phyloP scores from a whole-genome alignment of 1,284 basidiomycete genomes.

The Sanghuangporus weigelae region DNA sequence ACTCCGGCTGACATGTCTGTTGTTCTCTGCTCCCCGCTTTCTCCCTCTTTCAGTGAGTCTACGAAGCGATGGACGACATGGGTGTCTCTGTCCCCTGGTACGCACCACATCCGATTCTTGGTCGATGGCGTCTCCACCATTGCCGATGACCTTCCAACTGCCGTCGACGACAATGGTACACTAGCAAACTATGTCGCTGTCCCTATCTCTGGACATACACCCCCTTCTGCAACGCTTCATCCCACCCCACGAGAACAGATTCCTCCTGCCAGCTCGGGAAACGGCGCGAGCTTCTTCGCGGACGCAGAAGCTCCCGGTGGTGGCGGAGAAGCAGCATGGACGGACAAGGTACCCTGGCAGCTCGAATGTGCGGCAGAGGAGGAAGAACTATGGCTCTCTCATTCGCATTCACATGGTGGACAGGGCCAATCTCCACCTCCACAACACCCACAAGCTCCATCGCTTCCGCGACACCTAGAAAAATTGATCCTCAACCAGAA shows the following conservation, averaged over 20 bases:
- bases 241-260: conserved; percentile 15
- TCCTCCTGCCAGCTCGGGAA: conserved; percentile 28
- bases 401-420: conserved; percentile 32
- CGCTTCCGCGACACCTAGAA: conserved; percentile 87
- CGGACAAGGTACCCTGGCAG: conserved; percentile 66
- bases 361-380: conserved; percentile 76
- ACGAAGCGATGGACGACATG: conserved; percentile 39
- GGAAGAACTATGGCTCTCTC: conserved; percentile 72
- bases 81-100: conserved; percentile 77
- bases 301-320: conserved; percentile 19
- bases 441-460: conserved; percentile 80
- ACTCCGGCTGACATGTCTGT: conserved; percentile 6
- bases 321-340: conserved; percentile 53
- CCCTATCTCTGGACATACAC: conserved; percentile 32
- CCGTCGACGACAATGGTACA: conserved; percentile 92
- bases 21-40: conserved; percentile 2
- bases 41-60: conserved; percentile 24
- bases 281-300: conserved; percentile 21
- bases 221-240: conserved; percentile 22
- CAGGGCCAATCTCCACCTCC: conserved; percentile 46
- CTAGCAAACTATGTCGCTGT: conserved; percentile 91
- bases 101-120: conserved; percentile 94
- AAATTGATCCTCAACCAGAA: conserved; percentile 86
- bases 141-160: conserved; percentile 78
- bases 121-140: conserved; percentile 89